Evolutionary conservation across 2,329 filamentous ascomycete genomes (phyloP), one percentile per base, ranked within the genome.

Genomic region (Cladophialophora chaetospira): DNA sequence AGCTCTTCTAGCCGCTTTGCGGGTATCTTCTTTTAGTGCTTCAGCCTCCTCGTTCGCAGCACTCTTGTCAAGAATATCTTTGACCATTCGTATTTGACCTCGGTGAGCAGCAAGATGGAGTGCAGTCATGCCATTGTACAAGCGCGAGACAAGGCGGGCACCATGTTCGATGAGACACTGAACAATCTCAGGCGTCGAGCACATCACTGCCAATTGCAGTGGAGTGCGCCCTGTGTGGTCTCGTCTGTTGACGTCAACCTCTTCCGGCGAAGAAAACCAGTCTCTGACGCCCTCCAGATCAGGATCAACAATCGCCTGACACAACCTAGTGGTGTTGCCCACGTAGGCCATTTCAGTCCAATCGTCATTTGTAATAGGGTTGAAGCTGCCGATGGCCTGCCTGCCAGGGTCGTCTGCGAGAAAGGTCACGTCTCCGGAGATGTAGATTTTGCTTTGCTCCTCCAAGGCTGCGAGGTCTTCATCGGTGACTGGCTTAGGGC

Each of bases 301-400:
- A 1, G 81, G 77, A 64, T 91, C 85, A 3, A 92, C 84, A 55
- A 96, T 95, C 0, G 88, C 90, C 67, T 91, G 87, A 66, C 89
- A 95, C 1, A 96, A 78, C 13, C 82, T 79, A 33, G 84, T 85
- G 1, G 89, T 92, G 63, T 91, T 89, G 9, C 89, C 88, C 31
- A 95, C 81, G 63, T 95, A 96, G 0, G 90, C 89, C 89, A 95
- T 94, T 63, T 92, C 88, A 0, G 90, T 94, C 89, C 90, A 95
- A 67, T 94, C 89, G 48, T 89, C 81, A 38, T 90, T 85, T 0
- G 88, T 92, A 33, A 93, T 79, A 0, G 90, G 91, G 65, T 94
- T 88, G 74, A 95, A 95, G 38, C 80, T 84, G 23, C 84, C 84
- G 63, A 87, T 85, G 33, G 79, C 74, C 72, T 94, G 91, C 53